Evolutionary conservation across 306 rosid genomes (phyloP).

Genomic region (Castanea crenata): DNA sequence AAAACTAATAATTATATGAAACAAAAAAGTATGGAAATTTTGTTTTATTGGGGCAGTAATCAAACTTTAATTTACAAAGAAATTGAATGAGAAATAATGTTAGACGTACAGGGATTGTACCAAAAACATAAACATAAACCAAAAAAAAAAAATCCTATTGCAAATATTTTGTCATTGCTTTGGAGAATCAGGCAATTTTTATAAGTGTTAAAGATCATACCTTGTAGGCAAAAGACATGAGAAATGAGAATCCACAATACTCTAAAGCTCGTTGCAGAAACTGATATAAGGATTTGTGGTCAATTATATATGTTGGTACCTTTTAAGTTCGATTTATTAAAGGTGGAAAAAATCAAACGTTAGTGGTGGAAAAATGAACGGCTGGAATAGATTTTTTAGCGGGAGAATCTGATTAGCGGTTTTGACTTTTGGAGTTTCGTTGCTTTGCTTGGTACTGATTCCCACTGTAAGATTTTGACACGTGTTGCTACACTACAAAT

Average conservation of each 20-base stretch:
- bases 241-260: constrained; percentile 24
- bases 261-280: too few species aligned
- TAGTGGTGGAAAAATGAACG: neutral
- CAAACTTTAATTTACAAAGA: neutral
- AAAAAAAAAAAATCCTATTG: neutral
- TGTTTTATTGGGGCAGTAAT: neutral
- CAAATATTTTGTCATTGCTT: neutral
- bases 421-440: neutral
- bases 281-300: neutral
- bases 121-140: neutral
- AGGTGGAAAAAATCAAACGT: neutral
- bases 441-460: neutral
- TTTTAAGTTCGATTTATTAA: neutral
- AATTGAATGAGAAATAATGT: neutral
- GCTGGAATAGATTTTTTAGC: constrained; percentile 8
- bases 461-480: neutral
- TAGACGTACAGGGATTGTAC: neutral
- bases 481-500: neutral
- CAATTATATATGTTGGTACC: neutral
- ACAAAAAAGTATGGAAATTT: neutral
- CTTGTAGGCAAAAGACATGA: constrained; percentile 8
- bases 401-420: neutral
- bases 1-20: neutral
- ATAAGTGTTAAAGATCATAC: neutral
- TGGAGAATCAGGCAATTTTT: neutral